Conservation (phyloP, 768 basidiomycete species). For the Trametes villosa region DNA sequence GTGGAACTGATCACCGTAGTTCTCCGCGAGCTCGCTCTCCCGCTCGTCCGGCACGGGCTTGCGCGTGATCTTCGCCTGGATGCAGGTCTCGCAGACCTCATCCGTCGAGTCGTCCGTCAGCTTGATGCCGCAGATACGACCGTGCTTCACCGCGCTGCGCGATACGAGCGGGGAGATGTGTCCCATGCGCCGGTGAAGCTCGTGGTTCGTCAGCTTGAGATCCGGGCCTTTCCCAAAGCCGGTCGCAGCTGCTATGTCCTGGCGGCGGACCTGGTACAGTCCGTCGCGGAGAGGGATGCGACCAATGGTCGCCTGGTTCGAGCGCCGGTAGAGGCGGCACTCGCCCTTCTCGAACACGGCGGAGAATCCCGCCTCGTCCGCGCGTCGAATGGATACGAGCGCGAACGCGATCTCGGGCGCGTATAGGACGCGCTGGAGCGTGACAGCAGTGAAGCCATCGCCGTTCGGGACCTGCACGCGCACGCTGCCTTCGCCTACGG, state of each 20-base stretch:
- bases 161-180: too few species aligned
- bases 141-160: too few species aligned
- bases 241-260: background rate
- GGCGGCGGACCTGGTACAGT: constrained; percentile 24
- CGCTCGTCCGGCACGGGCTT: constrained; percentile 14
- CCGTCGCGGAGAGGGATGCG: constrained; percentile 23
- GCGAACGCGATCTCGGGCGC: too few species aligned
- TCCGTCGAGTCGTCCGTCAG: background rate
- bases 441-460: too few species aligned
- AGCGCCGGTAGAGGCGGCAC: constrained; percentile 9
- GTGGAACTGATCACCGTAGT: constrained; percentile 43
- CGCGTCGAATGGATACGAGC: too few species aligned
- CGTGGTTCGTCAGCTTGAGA: constrained; percentile 22
- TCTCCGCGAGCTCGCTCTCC: constrained; percentile 3
- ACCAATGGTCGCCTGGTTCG: constrained; percentile 16
- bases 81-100: constrained; percentile 46
- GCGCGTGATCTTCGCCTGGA: constrained; percentile 33
- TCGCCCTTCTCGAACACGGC: too few species aligned
- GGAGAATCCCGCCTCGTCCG: too few species aligned
- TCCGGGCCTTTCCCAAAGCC: background rate
- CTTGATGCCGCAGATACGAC: too few species aligned
- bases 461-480: too few species aligned
- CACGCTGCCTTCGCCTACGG: too few species aligned
- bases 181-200: too few species aligned
- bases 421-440: too few species aligned